Evolutionary conservation across 257 asterid genomes (phyloP).

Genomic region (Gynochthodes officinalis): DNA sequence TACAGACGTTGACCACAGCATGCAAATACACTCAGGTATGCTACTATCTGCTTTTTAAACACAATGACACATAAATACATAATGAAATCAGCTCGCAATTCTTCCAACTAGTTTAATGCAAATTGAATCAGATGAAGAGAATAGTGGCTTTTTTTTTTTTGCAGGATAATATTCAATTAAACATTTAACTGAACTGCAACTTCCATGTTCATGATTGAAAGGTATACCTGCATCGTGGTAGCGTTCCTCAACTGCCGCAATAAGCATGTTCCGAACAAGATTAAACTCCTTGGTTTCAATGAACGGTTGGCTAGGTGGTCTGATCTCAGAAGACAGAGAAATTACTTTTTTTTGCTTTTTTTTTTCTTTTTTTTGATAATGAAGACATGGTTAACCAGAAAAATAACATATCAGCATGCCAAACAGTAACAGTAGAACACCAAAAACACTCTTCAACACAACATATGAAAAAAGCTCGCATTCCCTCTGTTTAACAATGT

Average conservation of each 20-base stretch:
- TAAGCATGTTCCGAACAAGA: constrained; percentile 51
- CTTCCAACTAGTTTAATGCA: too few relatives aligned
- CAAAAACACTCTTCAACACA: not conserved
- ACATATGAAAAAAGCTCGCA: not conserved
- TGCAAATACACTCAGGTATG: too few relatives aligned
- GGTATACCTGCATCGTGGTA: constrained; percentile 47
- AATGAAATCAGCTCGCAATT: too few relatives aligned
- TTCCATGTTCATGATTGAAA: not conserved
- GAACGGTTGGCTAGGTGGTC: constrained; percentile 46
- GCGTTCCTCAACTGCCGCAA: constrained; percentile 58
- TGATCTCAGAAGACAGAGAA: constrained; percentile 15
- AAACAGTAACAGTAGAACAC: not conserved
- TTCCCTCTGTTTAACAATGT: not conserved
- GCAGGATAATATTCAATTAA: not conserved
- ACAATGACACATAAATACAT: too few relatives aligned
- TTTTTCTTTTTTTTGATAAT: not conserved
- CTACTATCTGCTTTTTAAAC: too few relatives aligned
- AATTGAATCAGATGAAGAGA: not conserved
- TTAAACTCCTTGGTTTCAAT: constrained; percentile 49
- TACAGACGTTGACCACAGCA: too few relatives aligned
- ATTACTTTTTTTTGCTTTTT: too few relatives aligned
- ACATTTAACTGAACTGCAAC: not conserved
- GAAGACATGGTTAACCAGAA: not conserved
- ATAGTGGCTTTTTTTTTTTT: not conserved
- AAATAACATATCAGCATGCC: not conserved